phyloP scores from a whole-genome alignment of 495 filamentous ascomycete genomes.

The Geoglossum glabrum region DNA sequence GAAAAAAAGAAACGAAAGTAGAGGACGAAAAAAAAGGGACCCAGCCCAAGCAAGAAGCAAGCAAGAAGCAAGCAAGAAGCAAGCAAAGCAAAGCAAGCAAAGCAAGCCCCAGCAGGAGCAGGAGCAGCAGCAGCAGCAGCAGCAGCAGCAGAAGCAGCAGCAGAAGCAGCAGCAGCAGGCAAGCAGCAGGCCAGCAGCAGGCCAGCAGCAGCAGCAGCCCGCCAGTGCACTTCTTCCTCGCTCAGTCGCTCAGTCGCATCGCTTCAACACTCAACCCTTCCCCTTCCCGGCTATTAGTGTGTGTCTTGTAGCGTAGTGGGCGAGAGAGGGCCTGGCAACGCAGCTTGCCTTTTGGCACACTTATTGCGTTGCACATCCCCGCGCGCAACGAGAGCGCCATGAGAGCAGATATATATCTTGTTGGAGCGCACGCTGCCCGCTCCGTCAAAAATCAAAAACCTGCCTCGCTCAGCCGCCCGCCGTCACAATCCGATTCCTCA shows the following conservation, averaged over 20 bases:
- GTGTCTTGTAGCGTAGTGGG: neutral
- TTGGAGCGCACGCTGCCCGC: neutral
- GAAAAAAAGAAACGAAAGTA: neutral
- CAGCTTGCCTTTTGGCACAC: neutral
- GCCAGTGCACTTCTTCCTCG: neutral
- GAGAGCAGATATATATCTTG: neutral
- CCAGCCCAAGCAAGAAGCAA: too few relatives aligned
- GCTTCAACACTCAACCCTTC: neutral
- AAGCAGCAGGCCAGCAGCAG: too few relatives aligned
- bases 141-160: too few relatives aligned
- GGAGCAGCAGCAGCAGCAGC: neutral
- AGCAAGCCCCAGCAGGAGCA: neutral
- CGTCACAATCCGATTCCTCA: slow-evolving; percentile 1
- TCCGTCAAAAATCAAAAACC: neutral
- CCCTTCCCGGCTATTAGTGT: neutral
- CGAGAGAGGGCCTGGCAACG: neutral
- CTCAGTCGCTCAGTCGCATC: neutral
- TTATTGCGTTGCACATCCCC: neutral
- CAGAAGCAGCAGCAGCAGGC: too few relatives aligned
- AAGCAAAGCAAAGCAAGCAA: neutral
- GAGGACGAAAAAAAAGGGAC: too few relatives aligned
- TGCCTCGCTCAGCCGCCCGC: neutral
- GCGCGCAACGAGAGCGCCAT: neutral
- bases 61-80: neutral
- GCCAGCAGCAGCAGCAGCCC: neutral